Conservation (phyloP, 2,329 filamentous ascomycete genomes). For the Pseudogymnoascus sp. region DNA sequence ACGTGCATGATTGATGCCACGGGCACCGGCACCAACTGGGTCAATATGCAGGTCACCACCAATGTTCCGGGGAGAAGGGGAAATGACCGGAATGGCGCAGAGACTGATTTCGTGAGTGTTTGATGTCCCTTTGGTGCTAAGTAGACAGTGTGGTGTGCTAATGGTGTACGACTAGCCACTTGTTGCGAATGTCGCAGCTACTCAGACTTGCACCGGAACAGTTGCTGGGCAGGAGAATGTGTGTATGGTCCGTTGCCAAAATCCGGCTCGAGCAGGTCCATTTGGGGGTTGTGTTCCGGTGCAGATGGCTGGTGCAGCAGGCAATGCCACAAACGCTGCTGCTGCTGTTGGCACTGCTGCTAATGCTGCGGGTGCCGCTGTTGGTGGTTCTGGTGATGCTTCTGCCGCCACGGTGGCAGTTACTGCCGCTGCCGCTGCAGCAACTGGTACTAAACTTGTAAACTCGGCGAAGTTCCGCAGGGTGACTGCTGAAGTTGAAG, state of each 20-base stretch:
- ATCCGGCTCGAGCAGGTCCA: conserved; percentile 53
- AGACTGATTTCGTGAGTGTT: conserved; percentile 31
- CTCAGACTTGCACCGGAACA: conserved; percentile 52
- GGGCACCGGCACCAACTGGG: conserved; percentile 49
- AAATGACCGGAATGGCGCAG: conserved; percentile 39
- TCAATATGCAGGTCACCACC: conserved; percentile 47
- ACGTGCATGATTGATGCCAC: conserved; percentile 59
- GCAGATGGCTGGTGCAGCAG: conserved; percentile 35
- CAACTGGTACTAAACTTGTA: not conserved
- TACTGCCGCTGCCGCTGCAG: not conserved
- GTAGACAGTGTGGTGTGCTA: conserved; percentile 8
- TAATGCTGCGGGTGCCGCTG: no score
- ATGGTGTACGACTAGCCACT: conserved; percentile 39
- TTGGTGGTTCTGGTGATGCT: not conserved
- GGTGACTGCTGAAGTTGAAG: not conserved
- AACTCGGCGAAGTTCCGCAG: conserved; percentile 1
- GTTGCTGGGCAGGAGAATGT: conserved; percentile 53
- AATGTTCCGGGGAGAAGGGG: conserved; percentile 43
- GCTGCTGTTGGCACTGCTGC: not conserved
- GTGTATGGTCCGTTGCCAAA: conserved; percentile 59
- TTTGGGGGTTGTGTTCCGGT: conserved; percentile 57
- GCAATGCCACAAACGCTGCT: conserved; percentile 18
- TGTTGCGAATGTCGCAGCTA: conserved; percentile 50
- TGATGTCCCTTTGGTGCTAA: not conserved
- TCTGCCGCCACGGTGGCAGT: conserved; percentile 10